A percentile compares a stretch with the other conserved stretches of the same genome.
These are phyloP conservation scores for Mastigamoeba balamuthi DNA, from an alignment of 78 protist species.

Conservation along the genomic window DNA sequence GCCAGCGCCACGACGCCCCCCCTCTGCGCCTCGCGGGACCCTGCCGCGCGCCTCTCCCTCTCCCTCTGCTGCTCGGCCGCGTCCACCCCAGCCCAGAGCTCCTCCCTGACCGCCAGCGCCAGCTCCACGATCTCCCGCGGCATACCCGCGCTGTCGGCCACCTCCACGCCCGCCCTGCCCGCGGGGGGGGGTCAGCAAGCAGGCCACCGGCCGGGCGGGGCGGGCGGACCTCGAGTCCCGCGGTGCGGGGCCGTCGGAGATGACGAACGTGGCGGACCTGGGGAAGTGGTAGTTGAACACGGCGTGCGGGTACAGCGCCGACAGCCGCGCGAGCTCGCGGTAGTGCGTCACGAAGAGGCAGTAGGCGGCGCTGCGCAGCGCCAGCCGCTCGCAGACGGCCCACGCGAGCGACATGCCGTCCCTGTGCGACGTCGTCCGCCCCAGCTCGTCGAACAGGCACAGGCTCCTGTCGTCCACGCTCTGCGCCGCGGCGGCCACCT, in stretches of 20 bases:
- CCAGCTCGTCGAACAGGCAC: not conserved
- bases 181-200: too few relatives aligned
- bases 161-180: not conserved
- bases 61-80: not conserved
- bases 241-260: not conserved
- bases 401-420: not conserved
- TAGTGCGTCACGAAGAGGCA: not conserved
- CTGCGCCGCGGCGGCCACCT: not conserved
- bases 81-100: not conserved
- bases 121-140: not conserved
- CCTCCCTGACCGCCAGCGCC: not conserved
- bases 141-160: not conserved
- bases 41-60: not conserved
- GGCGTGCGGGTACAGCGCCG: not conserved
- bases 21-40: not conserved
- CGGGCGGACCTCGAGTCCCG: not conserved
- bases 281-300: not conserved
- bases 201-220: not conserved
- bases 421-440: not conserved
- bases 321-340: not conserved
- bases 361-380: not conserved
- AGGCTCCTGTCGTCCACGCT: not conserved
- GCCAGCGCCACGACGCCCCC: not conserved
- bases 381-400: not conserved
- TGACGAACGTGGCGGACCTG: not conserved